Base-by-base conservation (phyloP, 768 basidiomycete species). In the Hysterangium stoloniferum region DNA sequence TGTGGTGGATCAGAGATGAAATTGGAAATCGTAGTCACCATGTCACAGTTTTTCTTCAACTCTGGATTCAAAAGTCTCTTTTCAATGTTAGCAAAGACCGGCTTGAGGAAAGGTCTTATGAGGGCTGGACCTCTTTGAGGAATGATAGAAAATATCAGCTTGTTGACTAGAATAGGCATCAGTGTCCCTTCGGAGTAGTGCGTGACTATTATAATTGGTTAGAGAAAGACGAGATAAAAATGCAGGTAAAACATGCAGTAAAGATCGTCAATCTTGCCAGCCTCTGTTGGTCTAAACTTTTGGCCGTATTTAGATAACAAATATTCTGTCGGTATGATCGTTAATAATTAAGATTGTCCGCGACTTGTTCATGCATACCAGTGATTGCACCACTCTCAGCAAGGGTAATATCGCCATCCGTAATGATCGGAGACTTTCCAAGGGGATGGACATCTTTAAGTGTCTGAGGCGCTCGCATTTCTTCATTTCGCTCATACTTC, bases 381-480 rank as follows among this genome's bases (percentile, higher is more conserved):
- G 72, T 60, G 34, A 75, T 73, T 15, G 72, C 72, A 24, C 68
- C 68, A 53, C 73, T 70, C 53, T 71, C 70, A 15, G 71, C 68
- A 13, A 77, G 51, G 3, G 63, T 67, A n/a, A 71, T 48, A 17
- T 69, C 67, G 13, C 69, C 74, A 55, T 75, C 71, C 3, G 69
- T 72, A 35, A 75, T 72, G 45, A 76, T 64, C 15, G 74, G 76
- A 3, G 70, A 62, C 54, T 71, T 75, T 22, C 76, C 73, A 8
- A 75, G 57, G n/a, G 75, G 73, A 41, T 71, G 64, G 22, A 74
- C 47, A 2, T 66, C 48, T 22, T 58, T 56, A 7, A 73, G 57
- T 45, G 71, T 70, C 24, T 61, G 56, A 11, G 72, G 71, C 7
- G 72, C 72, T n/a, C 54, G 43, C 31, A 59, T 38, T 25, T 63